Evolutionary conservation across 768 basidiomycete genomes (phyloP), one percentile per base, ranked within the genome.

Genomic region (Pulveroboletus sp.): DNA sequence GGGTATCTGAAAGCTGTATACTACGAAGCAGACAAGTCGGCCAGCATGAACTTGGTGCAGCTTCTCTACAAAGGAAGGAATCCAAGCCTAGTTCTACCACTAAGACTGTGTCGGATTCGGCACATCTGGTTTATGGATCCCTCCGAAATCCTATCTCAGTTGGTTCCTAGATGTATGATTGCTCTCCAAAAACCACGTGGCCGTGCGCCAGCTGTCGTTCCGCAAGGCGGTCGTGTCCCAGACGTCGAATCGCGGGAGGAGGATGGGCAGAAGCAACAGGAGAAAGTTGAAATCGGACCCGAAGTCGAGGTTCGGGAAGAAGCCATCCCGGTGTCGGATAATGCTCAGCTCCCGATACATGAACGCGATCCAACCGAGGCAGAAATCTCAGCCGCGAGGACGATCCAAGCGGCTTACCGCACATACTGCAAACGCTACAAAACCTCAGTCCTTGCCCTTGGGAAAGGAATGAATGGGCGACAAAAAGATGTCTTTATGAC

Each of bases 81-180:
- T 4, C 35, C 35, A 4, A 12, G n/a, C 13, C 49, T 6, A 14
- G 3, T 10, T 23, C 30, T 40, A 19, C 45, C 31, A 10, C 8
- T 27, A 7, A 32, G n/a, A 17, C 23, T 62, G 22, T 27, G 36
- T 3, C 57, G 60, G 14, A 60, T 73, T 11, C 64, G 64, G 8
- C 56, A 64, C 11, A 61, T 74, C 24, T 38, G 67, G 5, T 76
- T 62, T 57, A 43, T 55, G n/a, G 47, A 56, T 4, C 47, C 58
- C 4, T 63, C 58, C 3, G 68, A 73, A 6, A 61, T 75, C 13
- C 67, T 63, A 0, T 38, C 39, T 13, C 45, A 72, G 17, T 45
- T 74, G 7, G 53, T 55, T 11, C 35, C 59, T 14, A 53, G 47
- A 9, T 39, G 53, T 11, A 50, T 53, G 4, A 23, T 36, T 14